phyloP scores from a whole-genome alignment of 1,139 yeast species.

The Groenewaldozyma auringiensis region DNA sequence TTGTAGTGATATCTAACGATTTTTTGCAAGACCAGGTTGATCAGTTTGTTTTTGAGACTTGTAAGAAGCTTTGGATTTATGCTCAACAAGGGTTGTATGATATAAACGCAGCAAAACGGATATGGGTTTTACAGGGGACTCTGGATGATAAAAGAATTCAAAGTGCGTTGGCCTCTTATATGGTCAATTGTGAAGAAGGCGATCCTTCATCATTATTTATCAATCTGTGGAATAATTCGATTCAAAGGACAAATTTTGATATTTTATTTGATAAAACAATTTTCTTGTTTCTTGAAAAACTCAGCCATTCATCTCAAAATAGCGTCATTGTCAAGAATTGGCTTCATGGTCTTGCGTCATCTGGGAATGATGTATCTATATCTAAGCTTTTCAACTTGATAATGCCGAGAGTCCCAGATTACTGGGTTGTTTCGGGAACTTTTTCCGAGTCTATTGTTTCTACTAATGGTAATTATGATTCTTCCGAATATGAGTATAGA shows the following conservation, averaged over 20 bases:
- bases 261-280: constrained; percentile 54
- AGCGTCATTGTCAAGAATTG: background rate
- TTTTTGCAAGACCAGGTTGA: constrained; percentile 18
- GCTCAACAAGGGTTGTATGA: constrained; percentile 38
- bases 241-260: constrained; percentile 35
- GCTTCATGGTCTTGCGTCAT: background rate
- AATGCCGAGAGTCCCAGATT: background rate
- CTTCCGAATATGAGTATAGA: background rate
- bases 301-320: constrained; percentile 20
- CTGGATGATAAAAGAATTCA: constrained; percentile 30
- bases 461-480: background rate
- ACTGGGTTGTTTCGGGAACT: background rate
- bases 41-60: constrained; percentile 14
- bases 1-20: constrained; percentile 33
- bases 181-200: background rate
- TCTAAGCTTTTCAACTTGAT: background rate
- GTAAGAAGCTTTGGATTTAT: constrained; percentile 6
- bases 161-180: constrained; percentile 30
- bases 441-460: background rate
- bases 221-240: constrained; percentile 38
- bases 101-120: constrained; percentile 52
- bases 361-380: background rate
- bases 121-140: constrained; percentile 33
- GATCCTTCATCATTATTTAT: constrained; percentile 27
- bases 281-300: constrained; percentile 59